Evolutionary conservation across 768 basidiomycete species (phyloP), one percentile per base, ranked within the genome.

Genomic region (Phlegmacium glaucopus): DNA sequence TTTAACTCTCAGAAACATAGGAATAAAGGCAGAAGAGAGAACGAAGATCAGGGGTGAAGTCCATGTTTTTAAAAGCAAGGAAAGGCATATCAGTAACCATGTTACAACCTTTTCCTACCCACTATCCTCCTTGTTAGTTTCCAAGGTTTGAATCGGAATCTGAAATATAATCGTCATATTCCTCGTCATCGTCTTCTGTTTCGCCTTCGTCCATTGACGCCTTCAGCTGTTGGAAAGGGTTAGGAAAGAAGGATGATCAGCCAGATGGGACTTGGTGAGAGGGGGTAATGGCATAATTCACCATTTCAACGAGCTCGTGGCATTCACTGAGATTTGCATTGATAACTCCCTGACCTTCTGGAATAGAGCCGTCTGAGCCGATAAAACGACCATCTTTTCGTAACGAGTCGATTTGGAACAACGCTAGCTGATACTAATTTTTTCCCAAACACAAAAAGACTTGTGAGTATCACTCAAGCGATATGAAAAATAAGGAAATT

Each of bases 261-360:
- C 22, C 22, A 22, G 22, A 22, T 22, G 22, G 5, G 22, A 22
- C 22, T 11, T 2, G 8, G 12, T 35, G 28, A 38, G 12, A 30
- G 42, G 35, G 16, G 18, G 36, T 36, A 5, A 28, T 40, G 44
- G 35, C 30, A 25, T 25, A 32, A 43, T 78, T 34, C 54, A 90
- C 90, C 93, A 97, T 95, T 69, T 94, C 93, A 10, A 97, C 73
- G 46, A 97, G 71, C 64, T 97, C 95, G 60, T 98, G 95, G 49
- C 94, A 95, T 67, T 98, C 95, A 53, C 87, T 94, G 42, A 98
- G 70, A 65, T 97, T 93, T 4, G 95, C 94, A 77, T 93, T 93
- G 44, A 98, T 78, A 56, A 95, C 92, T 11, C 91, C 95, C 63
- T 98, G 95, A 2, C 95, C 95, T 64, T 98, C 95, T 1, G 95